A percentile compares a stretch with the other conserved stretches of the same genome.
Conservation (phyloP, 2,329 filamentous ascomycete genomes). For the Lachnellula hyalina region DNA sequence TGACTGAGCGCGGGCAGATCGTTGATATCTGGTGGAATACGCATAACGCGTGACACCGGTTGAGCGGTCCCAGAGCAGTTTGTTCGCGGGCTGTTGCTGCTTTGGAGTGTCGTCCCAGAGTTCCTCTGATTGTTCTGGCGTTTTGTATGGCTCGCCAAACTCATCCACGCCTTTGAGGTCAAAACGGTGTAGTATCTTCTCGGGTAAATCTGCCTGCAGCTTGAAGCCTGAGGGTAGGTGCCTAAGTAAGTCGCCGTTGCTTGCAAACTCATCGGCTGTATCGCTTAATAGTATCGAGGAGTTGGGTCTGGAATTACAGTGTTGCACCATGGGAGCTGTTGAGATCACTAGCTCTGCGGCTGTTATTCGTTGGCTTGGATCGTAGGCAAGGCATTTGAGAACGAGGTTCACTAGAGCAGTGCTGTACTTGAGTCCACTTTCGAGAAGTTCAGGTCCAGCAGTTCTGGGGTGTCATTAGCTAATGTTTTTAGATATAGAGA, state of each 20-base stretch:
- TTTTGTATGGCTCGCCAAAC: no score
- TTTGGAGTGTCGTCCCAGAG: background rate
- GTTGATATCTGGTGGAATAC: no score
- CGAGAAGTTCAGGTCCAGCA: background rate
- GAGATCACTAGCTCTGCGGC: background rate
- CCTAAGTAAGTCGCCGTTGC: background rate
- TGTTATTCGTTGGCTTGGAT: background rate
- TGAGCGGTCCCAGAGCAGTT: no score
- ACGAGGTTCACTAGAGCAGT: background rate
- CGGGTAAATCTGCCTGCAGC: background rate
- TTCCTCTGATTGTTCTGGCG: background rate
- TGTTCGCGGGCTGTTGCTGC: background rate
- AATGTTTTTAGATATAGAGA: background rate
- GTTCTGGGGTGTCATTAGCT: background rate
- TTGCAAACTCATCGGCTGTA: background rate
- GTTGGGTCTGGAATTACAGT: background rate
- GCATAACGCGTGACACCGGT: no score
- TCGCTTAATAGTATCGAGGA: background rate
- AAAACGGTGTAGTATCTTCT: background rate
- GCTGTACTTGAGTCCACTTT: conserved; percentile 33
- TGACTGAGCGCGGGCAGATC: no score
- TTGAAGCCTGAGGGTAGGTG: background rate
- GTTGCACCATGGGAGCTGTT: background rate
- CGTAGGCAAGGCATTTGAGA: background rate
- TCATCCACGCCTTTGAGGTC: background rate